Evolutionary conservation across 176 grass and related monocot genomes (phyloP).

Genomic region (Carex myosuroides): DNA sequence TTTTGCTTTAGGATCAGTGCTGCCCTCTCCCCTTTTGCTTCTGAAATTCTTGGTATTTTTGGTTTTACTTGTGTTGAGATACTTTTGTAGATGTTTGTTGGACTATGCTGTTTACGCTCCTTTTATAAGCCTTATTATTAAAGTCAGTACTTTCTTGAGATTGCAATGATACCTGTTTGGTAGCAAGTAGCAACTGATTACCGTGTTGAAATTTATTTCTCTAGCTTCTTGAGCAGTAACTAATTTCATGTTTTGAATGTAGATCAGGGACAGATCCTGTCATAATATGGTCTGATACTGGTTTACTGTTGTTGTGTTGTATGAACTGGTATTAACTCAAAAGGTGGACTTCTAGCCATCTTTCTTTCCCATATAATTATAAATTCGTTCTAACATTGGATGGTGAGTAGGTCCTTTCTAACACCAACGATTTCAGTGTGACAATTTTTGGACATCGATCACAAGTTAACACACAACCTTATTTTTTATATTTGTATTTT

Average conservation of each 20-base stretch:
- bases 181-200: background rate
- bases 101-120: background rate
- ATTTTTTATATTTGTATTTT: too few relatives aligned
- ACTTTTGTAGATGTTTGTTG: conserved; percentile 17
- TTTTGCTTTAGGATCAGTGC: background rate
- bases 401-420: too few relatives aligned
- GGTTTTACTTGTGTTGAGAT: background rate
- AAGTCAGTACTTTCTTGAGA: background rate
- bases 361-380: background rate
- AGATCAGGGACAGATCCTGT: background rate
- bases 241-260: background rate
- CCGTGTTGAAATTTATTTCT: background rate
- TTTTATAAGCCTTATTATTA: background rate
- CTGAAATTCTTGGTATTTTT: background rate
- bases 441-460: too few relatives aligned
- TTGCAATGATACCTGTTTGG: background rate
- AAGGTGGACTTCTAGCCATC: background rate
- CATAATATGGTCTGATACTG: background rate
- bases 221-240: background rate
- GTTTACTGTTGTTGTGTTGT: background rate
- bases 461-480: too few relatives aligned
- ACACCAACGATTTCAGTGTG: too few relatives aligned
- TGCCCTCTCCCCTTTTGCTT: background rate
- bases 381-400: background rate
- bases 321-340: background rate